phyloP scores from a whole-genome alignment of 2,329 filamentous ascomycete species.

The Alternaria conjuncta region DNA sequence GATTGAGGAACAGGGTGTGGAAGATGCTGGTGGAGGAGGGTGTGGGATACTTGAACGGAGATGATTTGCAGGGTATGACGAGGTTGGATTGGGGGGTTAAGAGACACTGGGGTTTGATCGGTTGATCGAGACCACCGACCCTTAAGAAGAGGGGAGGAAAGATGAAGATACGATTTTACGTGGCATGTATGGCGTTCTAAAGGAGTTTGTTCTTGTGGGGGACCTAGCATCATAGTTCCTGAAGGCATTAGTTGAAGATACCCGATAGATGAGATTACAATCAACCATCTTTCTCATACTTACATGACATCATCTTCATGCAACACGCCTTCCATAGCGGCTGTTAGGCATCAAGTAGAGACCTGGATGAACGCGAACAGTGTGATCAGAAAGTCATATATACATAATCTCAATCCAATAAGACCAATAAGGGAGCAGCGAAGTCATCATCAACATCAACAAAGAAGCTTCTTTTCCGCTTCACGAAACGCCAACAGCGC shows the following conservation, averaged over 20 bases:
- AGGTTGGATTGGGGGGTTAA: conserved; percentile 54
- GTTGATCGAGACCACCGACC: not conserved
- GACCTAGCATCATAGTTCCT: not conserved
- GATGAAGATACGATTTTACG: not conserved
- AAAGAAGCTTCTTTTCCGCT: not conserved
- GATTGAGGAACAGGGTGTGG: conserved; percentile 63
- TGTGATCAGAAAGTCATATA: not conserved
- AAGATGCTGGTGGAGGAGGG: conserved; percentile 60
- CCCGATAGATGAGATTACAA: not conserved
- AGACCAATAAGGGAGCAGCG: not conserved
- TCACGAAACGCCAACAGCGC: conserved; percentile 4
- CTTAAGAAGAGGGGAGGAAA: not conserved
- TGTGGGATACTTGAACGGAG: conserved; percentile 64
- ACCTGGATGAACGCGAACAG: not conserved
- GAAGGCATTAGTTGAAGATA: not conserved
- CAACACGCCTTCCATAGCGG: not conserved
- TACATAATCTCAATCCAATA: not conserved
- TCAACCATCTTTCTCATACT: not conserved
- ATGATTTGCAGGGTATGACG: conserved; percentile 61
- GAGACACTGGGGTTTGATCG: conserved; percentile 34
- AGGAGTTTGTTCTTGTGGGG: not conserved
- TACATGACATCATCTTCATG: not conserved
- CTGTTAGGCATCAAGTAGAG: not conserved
- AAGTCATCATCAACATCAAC: conserved; percentile 1
- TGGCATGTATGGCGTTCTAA: not conserved